phyloP scores from a whole-genome alignment of 2,329 filamentous ascomycete genomes.

The Amauroascus verrucosus region DNA sequence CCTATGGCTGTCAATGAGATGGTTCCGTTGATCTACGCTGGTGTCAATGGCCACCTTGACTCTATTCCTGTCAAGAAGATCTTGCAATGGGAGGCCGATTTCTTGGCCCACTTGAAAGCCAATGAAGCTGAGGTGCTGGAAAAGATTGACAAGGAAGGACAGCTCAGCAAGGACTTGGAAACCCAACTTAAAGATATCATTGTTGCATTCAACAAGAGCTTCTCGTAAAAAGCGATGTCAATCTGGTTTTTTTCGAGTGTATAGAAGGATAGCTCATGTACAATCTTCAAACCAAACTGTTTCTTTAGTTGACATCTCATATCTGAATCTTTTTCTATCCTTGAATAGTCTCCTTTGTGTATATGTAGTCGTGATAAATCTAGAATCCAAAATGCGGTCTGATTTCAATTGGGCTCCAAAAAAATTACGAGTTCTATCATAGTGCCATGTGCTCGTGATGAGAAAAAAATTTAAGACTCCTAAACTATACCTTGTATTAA shows the following conservation, averaged over 20 bases:
- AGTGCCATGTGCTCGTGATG: too few species aligned
- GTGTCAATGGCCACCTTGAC: constrained; percentile 97
- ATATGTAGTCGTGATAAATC: background rate
- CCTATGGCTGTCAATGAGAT: constrained; percentile 99
- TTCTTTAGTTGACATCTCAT: constrained; percentile 2
- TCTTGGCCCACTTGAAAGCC: constrained; percentile 81
- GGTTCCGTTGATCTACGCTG: constrained; percentile 98
- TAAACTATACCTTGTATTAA: too few species aligned
- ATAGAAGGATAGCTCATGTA: constrained; percentile 15
- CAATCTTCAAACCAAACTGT: constrained; percentile 16
- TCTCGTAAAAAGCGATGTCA: constrained; percentile 42
- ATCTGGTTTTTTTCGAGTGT: background rate
- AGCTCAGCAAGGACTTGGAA: constrained; percentile 85
- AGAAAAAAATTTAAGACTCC: too few species aligned
- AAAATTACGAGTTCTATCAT: too few species aligned
- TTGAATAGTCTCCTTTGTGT: background rate
- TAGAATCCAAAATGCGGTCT: too few species aligned
- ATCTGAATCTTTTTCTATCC: background rate
- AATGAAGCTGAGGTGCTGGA: constrained; percentile 77
- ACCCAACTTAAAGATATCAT: constrained; percentile 57
- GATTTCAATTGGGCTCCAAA: too few species aligned
- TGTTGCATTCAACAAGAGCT: constrained; percentile 83
- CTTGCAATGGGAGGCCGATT: constrained; percentile 86
- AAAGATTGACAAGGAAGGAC: constrained; percentile 90
- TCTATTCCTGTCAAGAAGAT: constrained; percentile 81